Percentiles rank a stretch among this genome's conserved stretches.
Conservation (phyloP, 2,329 filamentous ascomycete species). For the Fusarium tuaranense region DNA sequence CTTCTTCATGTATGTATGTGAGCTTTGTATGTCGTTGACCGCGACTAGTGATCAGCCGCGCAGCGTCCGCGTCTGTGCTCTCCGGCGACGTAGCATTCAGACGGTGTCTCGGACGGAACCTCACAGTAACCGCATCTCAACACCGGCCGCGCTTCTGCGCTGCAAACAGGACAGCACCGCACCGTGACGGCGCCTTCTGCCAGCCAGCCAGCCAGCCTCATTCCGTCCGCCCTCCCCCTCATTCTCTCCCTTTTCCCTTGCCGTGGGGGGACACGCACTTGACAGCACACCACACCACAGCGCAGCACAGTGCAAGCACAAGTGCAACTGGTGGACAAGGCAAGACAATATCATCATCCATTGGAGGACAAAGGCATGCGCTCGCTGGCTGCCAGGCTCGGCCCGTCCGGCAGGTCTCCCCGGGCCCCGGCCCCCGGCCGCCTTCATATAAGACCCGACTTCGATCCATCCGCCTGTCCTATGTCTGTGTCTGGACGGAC, state of each 20-base stretch:
- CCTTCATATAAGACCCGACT: constrained; percentile 32
- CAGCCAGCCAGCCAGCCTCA: not conserved
- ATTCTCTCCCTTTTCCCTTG: constrained; percentile 11
- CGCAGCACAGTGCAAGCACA: not conserved
- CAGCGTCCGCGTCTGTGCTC: not conserved
- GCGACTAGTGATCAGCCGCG: not conserved
- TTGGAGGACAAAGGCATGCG: constrained; percentile 1
- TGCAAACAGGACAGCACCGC: not conserved
- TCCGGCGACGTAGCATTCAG: not conserved
- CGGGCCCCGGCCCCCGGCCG: constrained; percentile 1
- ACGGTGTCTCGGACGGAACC: constrained; percentile 7
- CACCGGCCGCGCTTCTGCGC: not conserved
- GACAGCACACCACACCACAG: not conserved
- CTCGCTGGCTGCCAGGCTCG: constrained; percentile 32
- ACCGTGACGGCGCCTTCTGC: not conserved
- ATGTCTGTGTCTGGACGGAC: constrained; percentile 13
- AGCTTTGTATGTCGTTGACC: constrained; percentile 5
- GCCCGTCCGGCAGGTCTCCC: constrained; percentile 31
- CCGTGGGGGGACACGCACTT: not conserved
- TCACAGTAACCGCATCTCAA: not conserved
- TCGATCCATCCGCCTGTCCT: constrained; percentile 16
- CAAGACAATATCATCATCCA: not conserved
- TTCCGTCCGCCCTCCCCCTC: not conserved
- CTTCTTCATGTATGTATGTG: not conserved
- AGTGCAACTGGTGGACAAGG: not conserved